phyloP scores from a whole-genome alignment of 1,284 basidiomycete species.

The Trichosporon inkin region DNA sequence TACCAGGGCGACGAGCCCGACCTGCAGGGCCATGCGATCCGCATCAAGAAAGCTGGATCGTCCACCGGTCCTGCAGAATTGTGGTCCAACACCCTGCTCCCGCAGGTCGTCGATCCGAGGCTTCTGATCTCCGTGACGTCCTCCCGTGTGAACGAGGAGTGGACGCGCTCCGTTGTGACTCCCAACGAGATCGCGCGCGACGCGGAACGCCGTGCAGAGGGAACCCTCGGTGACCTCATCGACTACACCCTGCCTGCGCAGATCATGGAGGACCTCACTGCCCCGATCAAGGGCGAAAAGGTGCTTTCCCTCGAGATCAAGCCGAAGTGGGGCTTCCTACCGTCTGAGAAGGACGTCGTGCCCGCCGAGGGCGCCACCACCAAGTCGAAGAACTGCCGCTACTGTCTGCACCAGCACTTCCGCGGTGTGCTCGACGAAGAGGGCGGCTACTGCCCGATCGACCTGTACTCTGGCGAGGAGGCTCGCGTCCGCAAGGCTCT shows the following conservation, averaged over 20 bases:
- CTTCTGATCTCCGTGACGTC: conserved; percentile 60
- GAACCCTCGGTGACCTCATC: conserved; percentile 49
- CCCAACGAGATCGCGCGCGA: conserved; percentile 58
- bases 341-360: conserved; percentile 58
- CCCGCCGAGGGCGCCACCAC: conserved; percentile 56
- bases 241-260: conserved; percentile 63
- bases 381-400: conserved; percentile 73
- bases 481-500: conserved; percentile 62
- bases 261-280: conserved; percentile 60
- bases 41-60: conserved; percentile 38
- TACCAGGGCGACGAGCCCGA: conserved; percentile 59
- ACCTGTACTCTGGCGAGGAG: conserved; percentile 70
- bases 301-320: conserved; percentile 77
- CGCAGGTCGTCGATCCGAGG: conserved; percentile 56
- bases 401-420: conserved; percentile 77
- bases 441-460: conserved; percentile 70
- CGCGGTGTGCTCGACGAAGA: conserved; percentile 21
- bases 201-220: conserved; percentile 55
- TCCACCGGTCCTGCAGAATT: conserved; percentile 6
- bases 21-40: conserved; percentile 65
- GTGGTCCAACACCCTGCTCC: conserved; percentile 36
- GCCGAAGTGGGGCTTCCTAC: conserved; percentile 94
- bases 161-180: conserved; percentile 59
- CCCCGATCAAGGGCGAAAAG: conserved; percentile 36
- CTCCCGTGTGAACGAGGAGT: conserved; percentile 58